Percentiles rank a stretch among this genome's conserved stretches.
phyloP scores from a whole-genome alignment of 1,284 basidiomycete species.

The Cryptococcus deneoformans region DNA sequence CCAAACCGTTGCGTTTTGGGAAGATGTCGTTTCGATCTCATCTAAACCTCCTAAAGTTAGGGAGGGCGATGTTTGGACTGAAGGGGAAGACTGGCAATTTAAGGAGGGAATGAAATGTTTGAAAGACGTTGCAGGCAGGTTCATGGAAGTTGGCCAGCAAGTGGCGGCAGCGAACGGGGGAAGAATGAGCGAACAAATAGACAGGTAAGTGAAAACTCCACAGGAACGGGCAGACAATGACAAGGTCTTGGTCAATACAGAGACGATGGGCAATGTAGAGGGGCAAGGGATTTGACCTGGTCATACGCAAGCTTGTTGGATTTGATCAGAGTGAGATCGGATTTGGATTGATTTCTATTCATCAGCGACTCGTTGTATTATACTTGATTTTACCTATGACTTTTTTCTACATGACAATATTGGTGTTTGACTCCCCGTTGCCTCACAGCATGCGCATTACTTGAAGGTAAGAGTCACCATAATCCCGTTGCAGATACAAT shows the following conservation, averaged over 20 bases:
- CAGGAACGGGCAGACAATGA: no score
- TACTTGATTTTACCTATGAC: no score
- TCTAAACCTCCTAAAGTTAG: neutral
- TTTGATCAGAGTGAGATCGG: conserved; percentile 22
- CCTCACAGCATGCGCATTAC: no score
- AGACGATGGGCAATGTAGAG: conserved; percentile 26
- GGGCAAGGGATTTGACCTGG: conserved; percentile 51
- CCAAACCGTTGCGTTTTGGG: conserved; percentile 40
- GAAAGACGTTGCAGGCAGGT: conserved; percentile 40
- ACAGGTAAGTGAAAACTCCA: conserved; percentile 25
- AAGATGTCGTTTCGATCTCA: conserved; percentile 23
- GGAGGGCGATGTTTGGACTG: conserved; percentile 1
- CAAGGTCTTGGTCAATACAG: conserved; percentile 6
- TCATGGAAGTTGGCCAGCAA: conserved; percentile 31
- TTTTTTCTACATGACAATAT: no score
- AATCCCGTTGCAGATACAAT: no score
- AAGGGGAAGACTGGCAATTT: conserved; percentile 9
- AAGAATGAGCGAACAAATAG: conserved; percentile 51
- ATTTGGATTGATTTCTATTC: neutral
- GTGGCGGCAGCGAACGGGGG: conserved; percentile 28
- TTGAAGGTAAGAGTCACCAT: no score
- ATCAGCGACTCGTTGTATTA: no score
- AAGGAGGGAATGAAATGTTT: conserved; percentile 26
- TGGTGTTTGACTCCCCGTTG: no score
- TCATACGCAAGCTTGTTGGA: conserved; percentile 45